Evolutionary conservation across 768 basidiomycete genomes (phyloP).

Genomic region (Russula ochroleuca): DNA sequence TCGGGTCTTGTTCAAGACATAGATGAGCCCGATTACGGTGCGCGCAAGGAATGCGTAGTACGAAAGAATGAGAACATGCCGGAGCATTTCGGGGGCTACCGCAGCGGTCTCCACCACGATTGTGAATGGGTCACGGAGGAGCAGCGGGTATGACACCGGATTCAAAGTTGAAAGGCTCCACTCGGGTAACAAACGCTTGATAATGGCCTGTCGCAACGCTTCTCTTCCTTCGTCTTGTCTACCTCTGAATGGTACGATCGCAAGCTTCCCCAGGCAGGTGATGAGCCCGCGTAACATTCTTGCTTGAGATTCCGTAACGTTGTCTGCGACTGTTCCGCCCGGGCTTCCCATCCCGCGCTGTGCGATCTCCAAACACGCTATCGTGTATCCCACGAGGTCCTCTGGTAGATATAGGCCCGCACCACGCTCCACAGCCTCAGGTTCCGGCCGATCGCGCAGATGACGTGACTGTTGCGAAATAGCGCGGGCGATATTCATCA

Average conservation of each 20-base stretch:
- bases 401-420: conserved; percentile 88
- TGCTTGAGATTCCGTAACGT: conserved; percentile 69
- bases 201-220: conserved; percentile 75
- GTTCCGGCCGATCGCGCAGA: conserved; percentile 70
- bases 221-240: conserved; percentile 72
- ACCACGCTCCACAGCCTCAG: conserved; percentile 69
- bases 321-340: conserved; percentile 60
- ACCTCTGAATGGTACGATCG: conserved; percentile 62
- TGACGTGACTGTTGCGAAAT: conserved; percentile 83
- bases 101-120: conserved; percentile 87
- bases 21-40: conserved; percentile 80
- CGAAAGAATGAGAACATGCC: conserved; percentile 80
- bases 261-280: conserved; percentile 61
- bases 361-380: conserved; percentile 74
- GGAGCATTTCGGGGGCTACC: conserved; percentile 83
- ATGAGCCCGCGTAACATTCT: conserved; percentile 76
- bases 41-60: conserved; percentile 91
- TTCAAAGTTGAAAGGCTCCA: conserved; percentile 85
- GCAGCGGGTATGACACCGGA: conserved; percentile 77
- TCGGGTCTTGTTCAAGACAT: conserved; percentile 69
- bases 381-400: conserved; percentile 85
- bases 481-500: conserved; percentile 72
- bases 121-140: conserved; percentile 86
- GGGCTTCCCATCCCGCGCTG: conserved; percentile 59
- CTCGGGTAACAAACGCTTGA: conserved; percentile 86